Percentiles rank a stretch among this genome's conserved stretches.
Evolutionary conservation across 352 stramenopile genomes (phyloP).

Genomic region (Phytopythium ostracodes): DNA sequence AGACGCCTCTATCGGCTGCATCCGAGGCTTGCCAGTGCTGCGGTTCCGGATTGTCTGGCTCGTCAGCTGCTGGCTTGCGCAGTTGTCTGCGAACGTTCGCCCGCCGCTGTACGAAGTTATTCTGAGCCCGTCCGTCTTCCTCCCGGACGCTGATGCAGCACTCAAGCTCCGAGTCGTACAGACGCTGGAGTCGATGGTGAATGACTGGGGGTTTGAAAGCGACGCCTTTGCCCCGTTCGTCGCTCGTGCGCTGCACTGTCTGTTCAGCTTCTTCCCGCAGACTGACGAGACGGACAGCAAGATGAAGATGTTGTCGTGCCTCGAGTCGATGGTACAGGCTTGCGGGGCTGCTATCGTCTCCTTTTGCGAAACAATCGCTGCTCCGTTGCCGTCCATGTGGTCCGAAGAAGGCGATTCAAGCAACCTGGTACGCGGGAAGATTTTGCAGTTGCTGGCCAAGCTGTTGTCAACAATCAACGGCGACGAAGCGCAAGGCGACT

Average conservation of each 20-base stretch:
- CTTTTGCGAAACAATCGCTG: conserved; percentile 63
- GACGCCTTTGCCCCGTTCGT: conserved; percentile 69
- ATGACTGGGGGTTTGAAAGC: conserved; percentile 79
- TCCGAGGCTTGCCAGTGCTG: conserved; percentile 59
- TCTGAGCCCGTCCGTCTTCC: conserved; percentile 37
- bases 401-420: conserved; percentile 60
- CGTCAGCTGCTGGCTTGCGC: conserved; percentile 82
- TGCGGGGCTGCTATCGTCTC: conserved; percentile 42
- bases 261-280: conserved; percentile 70
- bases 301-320: conserved; percentile 68
- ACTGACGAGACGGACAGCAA: conserved; percentile 67
- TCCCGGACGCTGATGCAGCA: conserved; percentile 41
- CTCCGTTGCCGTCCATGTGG: conserved; percentile 70
- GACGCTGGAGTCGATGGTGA: conserved; percentile 76
- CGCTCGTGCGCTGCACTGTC: conserved; percentile 44
- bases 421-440: conserved; percentile 80
- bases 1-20: conserved; percentile 23
- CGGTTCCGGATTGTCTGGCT: conserved; percentile 81
- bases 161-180: conserved; percentile 73
- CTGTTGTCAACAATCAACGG: conserved; percentile 59
- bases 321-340: conserved; percentile 70
- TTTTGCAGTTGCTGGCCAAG: conserved; percentile 70
- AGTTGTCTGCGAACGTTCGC: conserved; percentile 62
- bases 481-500: conserved; percentile 15
- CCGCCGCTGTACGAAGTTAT: conserved; percentile 78